A percentile compares a stretch with the other conserved stretches of the same genome.
Evolutionary conservation across 1,139 yeast genomes (phyloP).

Genomic region (Protomyces arabidopsidicola): DNA sequence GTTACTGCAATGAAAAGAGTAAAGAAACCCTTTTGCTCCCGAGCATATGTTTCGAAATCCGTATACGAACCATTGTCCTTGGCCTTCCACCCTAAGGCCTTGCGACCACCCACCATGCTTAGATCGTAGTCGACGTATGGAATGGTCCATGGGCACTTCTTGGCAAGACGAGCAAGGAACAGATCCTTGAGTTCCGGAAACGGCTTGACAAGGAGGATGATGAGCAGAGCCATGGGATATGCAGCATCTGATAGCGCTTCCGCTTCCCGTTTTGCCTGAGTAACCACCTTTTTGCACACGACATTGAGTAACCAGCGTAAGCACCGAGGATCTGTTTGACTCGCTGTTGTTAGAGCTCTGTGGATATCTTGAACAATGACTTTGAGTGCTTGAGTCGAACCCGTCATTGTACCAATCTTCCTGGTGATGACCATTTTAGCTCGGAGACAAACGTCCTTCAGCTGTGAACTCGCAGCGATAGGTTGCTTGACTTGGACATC

Average conservation of each 20-base stretch:
- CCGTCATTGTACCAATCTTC: slow-evolving; percentile 84
- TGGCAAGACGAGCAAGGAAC: slow-evolving; percentile 73
- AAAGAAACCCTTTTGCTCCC: slow-evolving; percentile 78
- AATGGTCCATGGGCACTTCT: slow-evolving; percentile 82
- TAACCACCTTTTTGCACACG: slow-evolving; percentile 75
- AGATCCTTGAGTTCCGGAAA: slow-evolving; percentile 66
- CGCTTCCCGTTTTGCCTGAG: slow-evolving; percentile 91
- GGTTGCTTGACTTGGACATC: slow-evolving; percentile 44
- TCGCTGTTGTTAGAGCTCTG: slow-evolving; percentile 48
- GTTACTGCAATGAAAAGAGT: slow-evolving; percentile 76
- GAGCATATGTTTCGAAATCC: slow-evolving; percentile 55
- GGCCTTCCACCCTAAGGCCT: slow-evolving; percentile 82
- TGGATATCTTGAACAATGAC: slow-evolving; percentile 51
- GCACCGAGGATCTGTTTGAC: slow-evolving; percentile 30
- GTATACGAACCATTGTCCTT: slow-evolving; percentile 44
- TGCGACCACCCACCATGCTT: slow-evolving; percentile 77
- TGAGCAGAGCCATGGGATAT: slow-evolving; percentile 67
- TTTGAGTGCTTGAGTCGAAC: slow-evolving; percentile 56
- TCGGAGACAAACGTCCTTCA: slow-evolving; percentile 43
- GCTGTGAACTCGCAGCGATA: slow-evolving; percentile 47
- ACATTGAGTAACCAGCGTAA: slow-evolving; percentile 72
- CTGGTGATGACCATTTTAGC: slow-evolving; percentile 75
- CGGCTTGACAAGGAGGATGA: slow-evolving; percentile 51
- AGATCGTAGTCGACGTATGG: slow-evolving; percentile 48
- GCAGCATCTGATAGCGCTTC: slow-evolving; percentile 75